These are phyloP conservation scores for Quercus variabilis DNA, from an alignment of 306 rosid species.

Conservation along the genomic window DNA sequence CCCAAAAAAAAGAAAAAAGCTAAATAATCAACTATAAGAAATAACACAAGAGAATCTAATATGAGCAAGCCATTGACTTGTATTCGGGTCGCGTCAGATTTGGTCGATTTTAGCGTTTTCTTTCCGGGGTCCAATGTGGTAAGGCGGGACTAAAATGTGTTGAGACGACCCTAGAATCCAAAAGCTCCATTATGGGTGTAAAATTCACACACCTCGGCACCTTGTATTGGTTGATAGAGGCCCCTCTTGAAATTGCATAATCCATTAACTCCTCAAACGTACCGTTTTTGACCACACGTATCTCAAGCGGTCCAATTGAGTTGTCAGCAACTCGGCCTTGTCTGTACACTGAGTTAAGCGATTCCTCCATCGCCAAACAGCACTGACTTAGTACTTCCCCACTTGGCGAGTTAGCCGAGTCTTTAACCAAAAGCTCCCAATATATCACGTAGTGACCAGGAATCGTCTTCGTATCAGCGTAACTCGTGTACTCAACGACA, in stretches of 20 bases:
- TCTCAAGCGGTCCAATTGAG: slow-evolving; percentile 54
- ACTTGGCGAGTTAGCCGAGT: slow-evolving; percentile 21
- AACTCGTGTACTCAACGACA: slow-evolving; percentile 62
- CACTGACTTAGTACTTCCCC: slow-evolving; percentile 29
- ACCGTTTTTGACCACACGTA: slow-evolving; percentile 44
- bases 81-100: background rate
- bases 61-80: slow-evolving; percentile 6
- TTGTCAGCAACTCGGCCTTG: slow-evolving; percentile 51
- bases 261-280: slow-evolving; percentile 64
- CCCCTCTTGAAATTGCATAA: slow-evolving; percentile 60
- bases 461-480: slow-evolving; percentile 46
- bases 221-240: slow-evolving; percentile 58
- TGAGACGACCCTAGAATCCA: slow-evolving; percentile 50
- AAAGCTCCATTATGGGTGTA: slow-evolving; percentile 53
- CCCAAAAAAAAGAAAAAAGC: background rate
- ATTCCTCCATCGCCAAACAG: slow-evolving; percentile 55
- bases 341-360: slow-evolving; percentile 49
- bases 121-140: slow-evolving; percentile 50
- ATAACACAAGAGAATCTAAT: background rate
- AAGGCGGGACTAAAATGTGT: slow-evolving; percentile 46
- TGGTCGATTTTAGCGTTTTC: slow-evolving; percentile 12
- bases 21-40: background rate
- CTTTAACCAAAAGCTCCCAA: slow-evolving; percentile 51
- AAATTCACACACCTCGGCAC: slow-evolving; percentile 65
- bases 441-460: slow-evolving; percentile 62